Base-by-base conservation (phyloP, 2,329 filamentous ascomycete genomes). In the Chrysoporthe cubensis region DNA sequence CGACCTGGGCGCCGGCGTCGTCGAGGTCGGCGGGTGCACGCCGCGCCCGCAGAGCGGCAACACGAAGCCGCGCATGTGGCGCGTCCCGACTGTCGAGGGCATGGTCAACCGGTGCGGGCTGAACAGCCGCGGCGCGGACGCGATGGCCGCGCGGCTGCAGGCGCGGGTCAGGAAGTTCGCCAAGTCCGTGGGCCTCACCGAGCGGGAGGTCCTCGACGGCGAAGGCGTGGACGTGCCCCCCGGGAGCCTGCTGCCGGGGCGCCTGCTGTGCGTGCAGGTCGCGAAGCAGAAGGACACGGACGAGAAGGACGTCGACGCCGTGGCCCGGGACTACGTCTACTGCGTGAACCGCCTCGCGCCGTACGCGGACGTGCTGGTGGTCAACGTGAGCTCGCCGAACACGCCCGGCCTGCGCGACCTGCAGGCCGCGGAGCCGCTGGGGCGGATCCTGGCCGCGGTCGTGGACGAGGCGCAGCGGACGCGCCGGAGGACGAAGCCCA, bases 381-480 rank as follows among this genome's bases (percentile, higher is more conserved):
- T 99, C 75, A 99, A 99, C 75, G 96, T 99, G 62, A 97, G 94
- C 75, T 96, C 92, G 73, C 96, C 96, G 34, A 99, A 99, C 80
- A 98, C 95, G 0, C 95, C 95, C 0, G 95, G 96, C 0, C 85
- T 98, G 61, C 88, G 96, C 34, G 91, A 93, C 66, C 83, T 99
- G 48, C 96, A 99, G 80, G 91, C 92, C 2, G 87, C 90, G 0
- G 93, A 91, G 71, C 95, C 94, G 0, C 81, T 99, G 66, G 95
- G 93, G 2, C 83, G 87, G 54, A 90, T 99, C 59, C 82, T 99
- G 52, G 87, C 85, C 11, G 92, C 92, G 0, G 95, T 98, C 0
- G 95, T 98, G 1, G 84, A 88, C 18, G 92, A 95, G 66, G 94
- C 94, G 0, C 82, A 87, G 72, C 83, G 83, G 70, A 86, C 91